phyloP scores from a whole-genome alignment of 495 filamentous ascomycete species.

The Talaromyces liani region DNA sequence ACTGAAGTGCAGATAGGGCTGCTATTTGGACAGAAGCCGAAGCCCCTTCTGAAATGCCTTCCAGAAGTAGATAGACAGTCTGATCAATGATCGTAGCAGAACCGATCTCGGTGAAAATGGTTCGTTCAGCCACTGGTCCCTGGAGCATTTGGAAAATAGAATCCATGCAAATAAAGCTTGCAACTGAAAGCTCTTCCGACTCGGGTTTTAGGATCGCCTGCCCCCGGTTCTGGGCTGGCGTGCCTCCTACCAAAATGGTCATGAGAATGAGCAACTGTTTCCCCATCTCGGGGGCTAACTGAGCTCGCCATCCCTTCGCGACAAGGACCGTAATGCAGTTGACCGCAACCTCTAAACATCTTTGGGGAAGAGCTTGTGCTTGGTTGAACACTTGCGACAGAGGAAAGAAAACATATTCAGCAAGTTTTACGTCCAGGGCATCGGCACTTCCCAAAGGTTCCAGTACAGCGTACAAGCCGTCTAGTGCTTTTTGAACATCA shows the following conservation, averaged over 20 bases:
- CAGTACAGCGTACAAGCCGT: slow-evolving; percentile 46
- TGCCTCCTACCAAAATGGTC: slow-evolving; percentile 71
- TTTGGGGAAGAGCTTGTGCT: slow-evolving; percentile 61
- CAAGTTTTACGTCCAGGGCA: slow-evolving; percentile 69
- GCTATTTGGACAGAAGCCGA: slow-evolving; percentile 58
- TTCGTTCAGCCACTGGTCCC: slow-evolving; percentile 40
- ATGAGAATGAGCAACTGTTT: slow-evolving; percentile 82
- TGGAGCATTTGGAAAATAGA: slow-evolving; percentile 41
- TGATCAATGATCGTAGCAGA: slow-evolving; percentile 70
- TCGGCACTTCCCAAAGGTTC: slow-evolving; percentile 41
- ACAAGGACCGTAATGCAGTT: slow-evolving; percentile 67
- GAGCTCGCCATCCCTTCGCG: slow-evolving; percentile 64
- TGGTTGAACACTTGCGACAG: slow-evolving; percentile 78
- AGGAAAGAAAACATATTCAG: slow-evolving; percentile 93
- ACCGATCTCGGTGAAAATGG: slow-evolving; percentile 48
- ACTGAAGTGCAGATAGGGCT: slow-evolving; percentile 56
- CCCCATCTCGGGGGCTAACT: slow-evolving; percentile 59
- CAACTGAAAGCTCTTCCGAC: slow-evolving; percentile 63
- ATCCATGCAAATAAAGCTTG: slow-evolving; percentile 50
- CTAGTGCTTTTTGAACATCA: slow-evolving; percentile 48
- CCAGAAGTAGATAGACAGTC: slow-evolving; percentile 70
- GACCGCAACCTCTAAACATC: slow-evolving; percentile 66
- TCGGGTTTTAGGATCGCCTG: slow-evolving; percentile 28
- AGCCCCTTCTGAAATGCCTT: slow-evolving; percentile 52
- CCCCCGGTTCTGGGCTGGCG: slow-evolving; percentile 39